Percentiles rank a stretch among this genome's conserved stretches.
Conservation (phyloP, 345 rosid species). For the Dipteronia sinensis region DNA sequence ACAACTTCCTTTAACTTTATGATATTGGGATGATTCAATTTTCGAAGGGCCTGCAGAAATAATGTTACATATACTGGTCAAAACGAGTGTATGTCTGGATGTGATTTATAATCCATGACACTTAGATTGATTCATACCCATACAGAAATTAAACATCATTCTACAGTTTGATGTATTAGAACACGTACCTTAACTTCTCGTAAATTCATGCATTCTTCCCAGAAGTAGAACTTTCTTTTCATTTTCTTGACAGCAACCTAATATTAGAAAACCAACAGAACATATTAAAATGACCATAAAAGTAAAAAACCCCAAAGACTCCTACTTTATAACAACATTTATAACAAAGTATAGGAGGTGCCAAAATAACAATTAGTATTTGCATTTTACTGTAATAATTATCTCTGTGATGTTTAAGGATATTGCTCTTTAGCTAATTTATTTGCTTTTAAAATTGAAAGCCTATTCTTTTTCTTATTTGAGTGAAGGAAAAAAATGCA, state of each 20-base stretch:
- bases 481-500: background rate
- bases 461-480: background rate
- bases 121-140: background rate
- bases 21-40: constrained; percentile 81
- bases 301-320: background rate
- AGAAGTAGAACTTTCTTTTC: constrained; percentile 87
- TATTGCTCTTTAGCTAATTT: background rate
- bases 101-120: constrained; percentile 16
- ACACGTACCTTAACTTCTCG: constrained; percentile 83
- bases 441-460: background rate
- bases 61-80: background rate
- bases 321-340: background rate
- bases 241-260: constrained; percentile 98
- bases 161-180: background rate
- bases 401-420: background rate
- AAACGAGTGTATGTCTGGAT: background rate
- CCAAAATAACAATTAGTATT: background rate
- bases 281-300: constrained; percentile 7
- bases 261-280: constrained; percentile 4
- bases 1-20: constrained; percentile 93
- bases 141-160: constrained; percentile 1
- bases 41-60: constrained; percentile 79
- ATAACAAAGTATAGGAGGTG: background rate
- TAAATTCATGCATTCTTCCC: constrained; percentile 92
- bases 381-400: background rate